Conservation (phyloP, 2,329 filamentous ascomycete species). For the Trichoderma oligosporum region DNA sequence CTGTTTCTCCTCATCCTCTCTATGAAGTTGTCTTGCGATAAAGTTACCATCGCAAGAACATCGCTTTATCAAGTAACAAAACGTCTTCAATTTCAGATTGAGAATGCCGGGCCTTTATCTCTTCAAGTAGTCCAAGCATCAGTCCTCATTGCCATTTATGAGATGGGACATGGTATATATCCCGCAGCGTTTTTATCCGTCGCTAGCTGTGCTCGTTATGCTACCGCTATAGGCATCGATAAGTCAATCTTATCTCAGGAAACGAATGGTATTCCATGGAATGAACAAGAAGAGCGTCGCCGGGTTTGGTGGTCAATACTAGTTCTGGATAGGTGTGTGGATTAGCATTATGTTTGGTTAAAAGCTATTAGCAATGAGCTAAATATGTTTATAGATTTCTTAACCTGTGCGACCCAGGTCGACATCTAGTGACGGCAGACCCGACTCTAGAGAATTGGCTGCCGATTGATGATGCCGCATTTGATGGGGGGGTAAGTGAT, state of each 20-base stretch:
- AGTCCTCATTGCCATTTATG: conserved; percentile 14
- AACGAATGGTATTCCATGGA: background rate
- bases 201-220: conserved; percentile 13
- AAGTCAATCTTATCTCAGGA: background rate
- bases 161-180: conserved; percentile 16
- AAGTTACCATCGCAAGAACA: background rate
- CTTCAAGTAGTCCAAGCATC: conserved; percentile 1
- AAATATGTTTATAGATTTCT: background rate
- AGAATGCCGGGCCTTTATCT: conserved; percentile 3
- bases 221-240: conserved; percentile 7
- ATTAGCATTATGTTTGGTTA: background rate
- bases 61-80: conserved; percentile 12
- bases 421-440: conserved; percentile 17
- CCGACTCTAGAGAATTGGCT: conserved; percentile 16
- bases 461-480: conserved; percentile 16
- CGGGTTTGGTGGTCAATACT: conserved; percentile 16
- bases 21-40: conserved; percentile 12
- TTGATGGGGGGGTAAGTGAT: conserved; percentile 8
- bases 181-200: conserved; percentile 13
- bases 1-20: conserved; percentile 14
- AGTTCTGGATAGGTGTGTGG: conserved; percentile 9
- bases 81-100: conserved; percentile 7
- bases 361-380: background rate
- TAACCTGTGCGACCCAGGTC: conserved; percentile 15
- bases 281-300: conserved; percentile 13